These are phyloP conservation scores for Tuctoria greenei DNA, from an alignment of 176 grass and related monocot species.

Conservation along the genomic window DNA sequence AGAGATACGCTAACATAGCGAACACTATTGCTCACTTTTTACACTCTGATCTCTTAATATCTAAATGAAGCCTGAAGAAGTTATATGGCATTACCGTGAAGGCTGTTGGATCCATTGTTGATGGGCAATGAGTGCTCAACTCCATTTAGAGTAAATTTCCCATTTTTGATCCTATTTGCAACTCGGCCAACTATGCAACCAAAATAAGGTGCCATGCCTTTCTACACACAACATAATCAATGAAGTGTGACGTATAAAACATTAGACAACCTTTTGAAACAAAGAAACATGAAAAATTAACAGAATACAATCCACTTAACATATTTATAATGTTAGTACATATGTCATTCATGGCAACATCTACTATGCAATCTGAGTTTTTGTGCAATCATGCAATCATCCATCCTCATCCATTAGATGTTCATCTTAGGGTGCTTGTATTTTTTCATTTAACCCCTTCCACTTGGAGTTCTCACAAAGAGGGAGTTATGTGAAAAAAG, in stretches of 20 bases:
- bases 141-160: slow-evolving; percentile 60
- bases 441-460: too few relatives aligned
- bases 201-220: slow-evolving; percentile 74
- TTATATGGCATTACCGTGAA: slow-evolving; percentile 61
- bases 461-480: too few relatives aligned
- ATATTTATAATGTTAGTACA: not conserved
- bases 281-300: not conserved
- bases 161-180: slow-evolving; percentile 81
- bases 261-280: slow-evolving; percentile 1
- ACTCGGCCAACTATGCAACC: slow-evolving; percentile 94
- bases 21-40: not conserved
- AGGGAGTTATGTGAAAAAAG: too few relatives aligned
- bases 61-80: not conserved
- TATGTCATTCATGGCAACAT: too few relatives aligned
- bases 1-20: not conserved
- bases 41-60: not conserved
- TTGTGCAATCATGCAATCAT: too few relatives aligned
- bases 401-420: too few relatives aligned
- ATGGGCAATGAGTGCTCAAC: slow-evolving; percentile 65
- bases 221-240: too few relatives aligned
- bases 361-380: too few relatives aligned
- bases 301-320: not conserved
- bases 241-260: not conserved
- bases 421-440: too few relatives aligned
- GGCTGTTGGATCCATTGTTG: slow-evolving; percentile 77